Evolutionary conservation across 345 rosid genomes (phyloP), one percentile per base, ranked within the genome.

Genomic region (Brassica incana): DNA sequence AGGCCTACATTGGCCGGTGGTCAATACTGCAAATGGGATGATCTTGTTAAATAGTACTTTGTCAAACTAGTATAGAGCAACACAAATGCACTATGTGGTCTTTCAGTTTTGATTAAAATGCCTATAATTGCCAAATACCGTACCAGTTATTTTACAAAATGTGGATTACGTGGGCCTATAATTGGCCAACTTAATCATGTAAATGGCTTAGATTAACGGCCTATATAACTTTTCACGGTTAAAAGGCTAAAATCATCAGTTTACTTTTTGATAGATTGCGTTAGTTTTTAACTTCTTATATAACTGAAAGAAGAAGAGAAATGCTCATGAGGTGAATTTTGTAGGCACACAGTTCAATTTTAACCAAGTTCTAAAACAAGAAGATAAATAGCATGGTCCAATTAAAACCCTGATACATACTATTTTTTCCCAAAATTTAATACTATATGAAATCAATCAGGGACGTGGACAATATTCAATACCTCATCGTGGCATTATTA

Each of bases 21-120:
- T 25, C 97, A 95, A 77, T 95, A 95, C 90, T 95, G 97, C 92
- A 95, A 95, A 83, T 91, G 97, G 99, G 97, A 95, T 76, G 99
- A 95, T 84, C 88, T 92, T 69, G 79, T 80, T 40, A 75, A 75
- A 36, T 80, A 65, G 48, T 65, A 29, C 30, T 29, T 29, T 65
- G n/a, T 35, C 69, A 35, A 8, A 61, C 0, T 62, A 59, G 63
- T 20, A 29, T 48, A 48, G 12, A 23, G 25, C 32, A 60, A 59
- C 64, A 59, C 5, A 60, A 32, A 60, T 6, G 20, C 64, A 60
- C 64, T 25, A 18, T 60, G 29, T 60, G 2, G 1, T 60, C 14
- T 60, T 29, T 60, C 14, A 10, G 64, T 60, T 60, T 60, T 60
- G 64, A 25, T 60, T 23, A 23, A 20, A 59, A 29, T 62, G 73